Evolutionary conservation across 352 stramenopile genomes (phyloP), one percentile per base, ranked within the genome.

Genomic region (Phytopythium ostracodes): DNA sequence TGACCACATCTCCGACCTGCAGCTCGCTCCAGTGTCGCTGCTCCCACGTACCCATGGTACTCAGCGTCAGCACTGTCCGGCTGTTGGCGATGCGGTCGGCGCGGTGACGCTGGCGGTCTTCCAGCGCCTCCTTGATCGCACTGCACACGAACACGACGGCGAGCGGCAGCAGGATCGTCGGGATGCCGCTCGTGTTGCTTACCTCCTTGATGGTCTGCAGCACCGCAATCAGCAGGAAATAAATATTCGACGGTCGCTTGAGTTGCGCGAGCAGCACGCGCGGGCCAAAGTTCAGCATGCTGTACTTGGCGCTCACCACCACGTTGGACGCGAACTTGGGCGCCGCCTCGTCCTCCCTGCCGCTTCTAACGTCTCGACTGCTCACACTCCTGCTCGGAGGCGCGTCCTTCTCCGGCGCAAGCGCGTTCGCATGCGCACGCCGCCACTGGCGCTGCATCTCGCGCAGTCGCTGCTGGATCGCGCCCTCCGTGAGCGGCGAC

Each of bases 261-360:
- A 93, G 17, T 36, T 93, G 82, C 33, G 83, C 83, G n/a, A 89
- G 60, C 25, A 96, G 65, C 56, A 92, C 83, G 43, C 81, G 77
- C 49, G 81, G 81, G 11, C 66, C 63, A 59, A 96, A 96, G 66
- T 90, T 94, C 75, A 72, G 89, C 15, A 74, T 36, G 33, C 63
- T 94, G 66, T 96, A 96, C 71, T 94, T 94, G 61, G 87, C 81
- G 31, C 77, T 94, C 36, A 89, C 72, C 17, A 96, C 81, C 33
- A 87, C 69, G 57, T 96, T 94, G 60, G 60, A 75, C 12, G 70
- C 69, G 51, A 92, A 91, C 15, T 35, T 59, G 18, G 63, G 63
- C 58, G 73, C 67, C 55, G 74, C 49, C 1, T 50, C 50, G 36
- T 67, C 65, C 24, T 67, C 60, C 18, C 22, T 53, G 2, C 22